These are phyloP conservation scores for Thelonectria rubi DNA, from an alignment of 2,329 filamentous ascomycete genomes.

Conservation along the genomic window DNA sequence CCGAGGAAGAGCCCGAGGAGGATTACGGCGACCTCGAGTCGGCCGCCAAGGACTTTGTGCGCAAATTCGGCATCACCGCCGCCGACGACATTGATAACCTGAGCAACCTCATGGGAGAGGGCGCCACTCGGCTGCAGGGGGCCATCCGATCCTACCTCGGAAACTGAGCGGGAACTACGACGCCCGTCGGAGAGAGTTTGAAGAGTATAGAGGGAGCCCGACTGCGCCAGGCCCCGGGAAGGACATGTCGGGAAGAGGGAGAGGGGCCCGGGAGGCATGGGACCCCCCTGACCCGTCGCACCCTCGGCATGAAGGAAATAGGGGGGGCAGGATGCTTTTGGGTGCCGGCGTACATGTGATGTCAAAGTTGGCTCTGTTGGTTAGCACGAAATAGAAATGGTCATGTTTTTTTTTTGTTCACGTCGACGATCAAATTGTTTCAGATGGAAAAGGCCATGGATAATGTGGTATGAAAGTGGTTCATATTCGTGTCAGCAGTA, in stretches of 20 bases:
- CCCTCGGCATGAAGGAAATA: constrained; percentile 34
- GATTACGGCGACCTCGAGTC: constrained; percentile 91
- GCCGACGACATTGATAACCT: constrained; percentile 96
- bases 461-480: constrained; percentile 21
- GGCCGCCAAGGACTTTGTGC: constrained; percentile 95
- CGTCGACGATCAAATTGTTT: constrained; percentile 19
- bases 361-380: constrained; percentile 43
- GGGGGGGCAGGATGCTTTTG: constrained; percentile 39
- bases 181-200: not conserved
- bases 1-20: constrained; percentile 81
- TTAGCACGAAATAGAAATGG: constrained; percentile 49
- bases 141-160: constrained; percentile 72
- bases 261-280: constrained; percentile 26
- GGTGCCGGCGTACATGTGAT: constrained; percentile 45
- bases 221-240: constrained; percentile 23
- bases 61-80: constrained; percentile 93
- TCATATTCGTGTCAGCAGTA: constrained; percentile 18
- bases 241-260: constrained; percentile 24
- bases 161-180: constrained; percentile 53
- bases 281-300: constrained; percentile 23
- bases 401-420: constrained; percentile 25
- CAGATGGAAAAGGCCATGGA: not conserved
- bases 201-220: constrained; percentile 14
- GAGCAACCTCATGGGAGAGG: constrained; percentile 83
- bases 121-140: constrained; percentile 84